phyloP scores from a whole-genome alignment of 352 stramenopile genomes.

The Phytophthora niederhauseri region DNA sequence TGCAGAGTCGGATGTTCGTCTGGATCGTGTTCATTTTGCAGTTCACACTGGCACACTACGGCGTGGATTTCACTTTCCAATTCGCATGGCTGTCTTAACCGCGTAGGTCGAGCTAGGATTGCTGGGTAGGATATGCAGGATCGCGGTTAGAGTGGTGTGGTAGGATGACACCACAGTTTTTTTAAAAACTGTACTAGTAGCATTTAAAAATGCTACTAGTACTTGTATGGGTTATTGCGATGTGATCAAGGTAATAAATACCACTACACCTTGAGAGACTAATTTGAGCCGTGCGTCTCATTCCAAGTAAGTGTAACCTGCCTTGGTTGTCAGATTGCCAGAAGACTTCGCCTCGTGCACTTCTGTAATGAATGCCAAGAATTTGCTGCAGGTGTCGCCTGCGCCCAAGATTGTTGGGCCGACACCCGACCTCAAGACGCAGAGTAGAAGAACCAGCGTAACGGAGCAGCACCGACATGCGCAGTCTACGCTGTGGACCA shows the following conservation, averaged over 20 bases:
- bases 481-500: background rate
- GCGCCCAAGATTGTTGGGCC: background rate
- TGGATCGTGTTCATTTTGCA: conserved; percentile 36
- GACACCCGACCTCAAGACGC: background rate
- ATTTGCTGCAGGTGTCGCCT: conserved; percentile 7
- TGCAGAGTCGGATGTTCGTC: conserved; percentile 29
- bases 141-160: too few species aligned
- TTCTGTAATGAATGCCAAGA: conserved; percentile 2
- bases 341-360: background rate
- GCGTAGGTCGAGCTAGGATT: background rate
- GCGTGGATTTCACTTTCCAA: conserved; percentile 23
- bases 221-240: background rate
- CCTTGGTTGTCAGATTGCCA: background rate
- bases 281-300: background rate
- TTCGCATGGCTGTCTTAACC: conserved; percentile 18
- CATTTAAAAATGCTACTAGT: too few species aligned
- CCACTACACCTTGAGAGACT: background rate
- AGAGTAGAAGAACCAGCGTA: conserved; percentile 2
- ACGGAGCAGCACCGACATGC: background rate
- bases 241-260: background rate
- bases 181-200: too few species aligned
- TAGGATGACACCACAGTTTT: too few species aligned
- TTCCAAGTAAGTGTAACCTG: background rate
- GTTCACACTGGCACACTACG: conserved; percentile 28
- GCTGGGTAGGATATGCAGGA: too few species aligned